These are phyloP conservation scores for Gaillardinia entomophila DNA, from an alignment of 805 yeast species.

Conservation along the genomic window DNA sequence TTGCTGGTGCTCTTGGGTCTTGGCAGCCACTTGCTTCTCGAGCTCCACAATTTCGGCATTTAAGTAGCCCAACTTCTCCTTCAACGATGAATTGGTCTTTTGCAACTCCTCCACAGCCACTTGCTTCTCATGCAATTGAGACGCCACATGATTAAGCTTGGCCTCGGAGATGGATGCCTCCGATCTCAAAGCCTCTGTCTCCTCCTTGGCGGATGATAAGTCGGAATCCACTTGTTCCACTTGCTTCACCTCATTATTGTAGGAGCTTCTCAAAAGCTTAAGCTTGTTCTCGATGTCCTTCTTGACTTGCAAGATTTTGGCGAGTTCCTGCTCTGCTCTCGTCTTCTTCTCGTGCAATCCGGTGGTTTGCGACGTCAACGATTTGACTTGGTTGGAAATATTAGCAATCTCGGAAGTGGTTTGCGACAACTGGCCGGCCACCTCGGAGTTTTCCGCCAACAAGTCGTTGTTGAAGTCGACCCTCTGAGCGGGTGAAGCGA, in stretches of 20 bases:
- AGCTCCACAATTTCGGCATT: constrained; percentile 63
- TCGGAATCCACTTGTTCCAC: constrained; percentile 66
- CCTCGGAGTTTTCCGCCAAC: constrained; percentile 50
- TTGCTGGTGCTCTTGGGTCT: constrained; percentile 51
- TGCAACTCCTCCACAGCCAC: constrained; percentile 61
- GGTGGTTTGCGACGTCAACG: constrained; percentile 71
- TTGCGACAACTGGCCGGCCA: constrained; percentile 62
- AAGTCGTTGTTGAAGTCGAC: constrained; percentile 30
- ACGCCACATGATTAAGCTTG: constrained; percentile 62
- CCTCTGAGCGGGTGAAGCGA: constrained; percentile 6
- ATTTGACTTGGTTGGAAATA: constrained; percentile 75
- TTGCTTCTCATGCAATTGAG: constrained; percentile 58
- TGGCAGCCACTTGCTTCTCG: constrained; percentile 48
- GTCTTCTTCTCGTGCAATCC: constrained; percentile 63
- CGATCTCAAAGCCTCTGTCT: constrained; percentile 62
- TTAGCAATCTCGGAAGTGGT: constrained; percentile 86
- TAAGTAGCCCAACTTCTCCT: constrained; percentile 60
- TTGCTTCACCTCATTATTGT: constrained; percentile 73
- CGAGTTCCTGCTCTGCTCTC: constrained; percentile 71
- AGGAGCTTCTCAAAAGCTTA: constrained; percentile 56
- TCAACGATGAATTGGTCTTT: constrained; percentile 56
- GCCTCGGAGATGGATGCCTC: constrained; percentile 78
- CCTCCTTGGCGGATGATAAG: constrained; percentile 54
- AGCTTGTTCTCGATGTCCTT: constrained; percentile 71
- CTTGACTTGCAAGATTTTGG: constrained; percentile 61